These are phyloP conservation scores for Podospora anserina DNA, from an alignment of 495 filamentous ascomycete genomes.

Conservation along the genomic window DNA sequence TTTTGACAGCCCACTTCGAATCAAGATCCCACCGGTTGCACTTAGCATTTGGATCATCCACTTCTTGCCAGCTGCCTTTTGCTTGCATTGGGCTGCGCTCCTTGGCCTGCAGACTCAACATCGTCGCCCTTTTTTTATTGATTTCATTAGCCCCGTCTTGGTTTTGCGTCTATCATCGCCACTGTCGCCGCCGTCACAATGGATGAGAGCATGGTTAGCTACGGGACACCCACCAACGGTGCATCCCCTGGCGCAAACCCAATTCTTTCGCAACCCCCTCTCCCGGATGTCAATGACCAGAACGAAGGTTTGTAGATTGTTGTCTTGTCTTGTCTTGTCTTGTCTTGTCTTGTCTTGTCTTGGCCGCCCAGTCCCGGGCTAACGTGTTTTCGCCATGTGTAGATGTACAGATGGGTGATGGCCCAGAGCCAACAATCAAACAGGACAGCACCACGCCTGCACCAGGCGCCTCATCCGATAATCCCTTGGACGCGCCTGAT, in stretches of 20 bases:
- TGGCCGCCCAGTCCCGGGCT: background rate
- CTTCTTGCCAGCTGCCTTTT: background rate
- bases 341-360: background rate
- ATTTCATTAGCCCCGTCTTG: conserved; percentile 5
- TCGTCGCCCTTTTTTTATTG: conserved; percentile 7
- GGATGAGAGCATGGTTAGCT: conserved; percentile 54
- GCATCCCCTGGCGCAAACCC: conserved; percentile 50
- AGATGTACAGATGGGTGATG: conserved; percentile 58
- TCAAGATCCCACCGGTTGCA: background rate
- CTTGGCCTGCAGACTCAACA: conserved; percentile 6
- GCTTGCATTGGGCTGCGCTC: background rate
- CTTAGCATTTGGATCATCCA: background rate
- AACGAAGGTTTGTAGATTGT: conserved; percentile 34
- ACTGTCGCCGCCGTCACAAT: conserved; percentile 36
- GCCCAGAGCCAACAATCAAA: conserved; percentile 47
- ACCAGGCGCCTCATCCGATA: conserved; percentile 63
- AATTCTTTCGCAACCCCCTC: conserved; percentile 51
- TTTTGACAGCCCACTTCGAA: background rate
- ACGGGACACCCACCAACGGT: conserved; percentile 52
- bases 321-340: background rate
- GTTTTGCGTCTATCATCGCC: conserved; percentile 8
- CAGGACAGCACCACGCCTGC: conserved; percentile 53
- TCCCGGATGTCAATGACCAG: conserved; percentile 36
- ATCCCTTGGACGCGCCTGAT: conserved; percentile 80
- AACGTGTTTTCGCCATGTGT: background rate